phyloP scores from a whole-genome alignment of 441 rosid genomes.

The Metrosideros polymorpha region DNA sequence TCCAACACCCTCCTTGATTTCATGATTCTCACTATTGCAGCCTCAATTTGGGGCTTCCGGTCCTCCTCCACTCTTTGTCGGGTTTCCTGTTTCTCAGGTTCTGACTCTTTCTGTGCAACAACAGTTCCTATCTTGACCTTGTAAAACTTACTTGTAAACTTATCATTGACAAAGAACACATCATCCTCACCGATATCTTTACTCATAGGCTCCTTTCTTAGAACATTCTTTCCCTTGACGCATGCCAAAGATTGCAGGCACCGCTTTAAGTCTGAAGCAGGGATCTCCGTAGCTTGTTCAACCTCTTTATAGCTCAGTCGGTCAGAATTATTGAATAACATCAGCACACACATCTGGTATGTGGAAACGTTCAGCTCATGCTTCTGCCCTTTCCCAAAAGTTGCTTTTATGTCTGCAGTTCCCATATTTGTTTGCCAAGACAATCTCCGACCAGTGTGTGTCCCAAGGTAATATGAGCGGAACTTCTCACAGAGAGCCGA shows the following conservation, averaged over 20 bases:
- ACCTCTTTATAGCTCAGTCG: constrained; percentile 84
- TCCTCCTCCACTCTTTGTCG: constrained; percentile 97
- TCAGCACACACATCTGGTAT: constrained; percentile 90
- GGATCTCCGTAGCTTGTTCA: constrained; percentile 87
- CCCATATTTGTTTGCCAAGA: constrained; percentile 99
- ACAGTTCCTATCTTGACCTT: constrained; percentile 98
- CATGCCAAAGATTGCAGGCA: constrained; percentile 93
- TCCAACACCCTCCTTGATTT: constrained; percentile 86
- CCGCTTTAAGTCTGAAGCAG: constrained; percentile 79
- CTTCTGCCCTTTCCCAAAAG: constrained; percentile 89
- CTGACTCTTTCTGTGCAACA: constrained; percentile 92
- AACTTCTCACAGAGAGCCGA: constrained; percentile 84
- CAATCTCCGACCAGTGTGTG: constrained; percentile 86
- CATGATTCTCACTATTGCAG: constrained; percentile 96
- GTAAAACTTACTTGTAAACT: constrained; percentile 83
- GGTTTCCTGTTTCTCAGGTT: constrained; percentile 95
- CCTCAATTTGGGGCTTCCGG: constrained; percentile 96
- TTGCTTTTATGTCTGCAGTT: constrained; percentile 81
- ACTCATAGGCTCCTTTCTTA: constrained; percentile 94
- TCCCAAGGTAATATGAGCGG: constrained; percentile 84
- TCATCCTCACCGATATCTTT: constrained; percentile 91
- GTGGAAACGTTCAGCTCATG: constrained; percentile 95
- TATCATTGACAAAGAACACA: constrained; percentile 70
- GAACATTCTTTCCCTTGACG: constrained; percentile 84
- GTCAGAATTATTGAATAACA: constrained; percentile 79